A percentile compares a stretch with the other conserved stretches of the same genome.
Conservation (phyloP, 2,329 filamentous ascomycete species). For the Ustulina deusta region DNA sequence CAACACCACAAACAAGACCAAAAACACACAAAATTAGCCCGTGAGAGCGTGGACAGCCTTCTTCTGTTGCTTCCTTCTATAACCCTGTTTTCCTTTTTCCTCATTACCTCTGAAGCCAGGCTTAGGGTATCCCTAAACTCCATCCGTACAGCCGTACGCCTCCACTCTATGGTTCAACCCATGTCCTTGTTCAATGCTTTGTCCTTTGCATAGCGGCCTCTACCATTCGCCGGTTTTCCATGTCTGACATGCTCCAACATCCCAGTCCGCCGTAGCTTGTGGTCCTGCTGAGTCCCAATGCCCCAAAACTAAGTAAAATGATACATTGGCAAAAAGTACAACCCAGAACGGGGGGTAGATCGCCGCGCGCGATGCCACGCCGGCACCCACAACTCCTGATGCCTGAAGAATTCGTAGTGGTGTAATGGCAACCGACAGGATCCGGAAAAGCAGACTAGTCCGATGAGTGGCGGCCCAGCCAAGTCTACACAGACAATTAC, state of each 20-base stretch:
- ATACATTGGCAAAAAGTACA: constrained; percentile 37
- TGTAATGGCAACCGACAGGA: constrained; percentile 34
- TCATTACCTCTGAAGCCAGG: constrained; percentile 38
- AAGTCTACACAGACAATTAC: constrained; percentile 43
- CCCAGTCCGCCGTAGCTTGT: constrained; percentile 33
- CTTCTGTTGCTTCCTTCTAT: constrained; percentile 46
- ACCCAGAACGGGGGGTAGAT: constrained; percentile 31
- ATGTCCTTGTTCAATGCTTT: constrained; percentile 43
- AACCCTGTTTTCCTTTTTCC: constrained; percentile 40
- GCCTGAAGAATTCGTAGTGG: constrained; percentile 35
- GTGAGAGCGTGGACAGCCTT: constrained; percentile 43
- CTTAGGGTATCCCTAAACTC: constrained; percentile 49
- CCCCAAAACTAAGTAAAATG: constrained; percentile 29
- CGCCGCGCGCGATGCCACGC: constrained; percentile 33
- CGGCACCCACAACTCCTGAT: constrained; percentile 39
- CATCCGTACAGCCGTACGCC: constrained; percentile 49
- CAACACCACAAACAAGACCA: constrained; percentile 18
- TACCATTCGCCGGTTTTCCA: constrained; percentile 39
- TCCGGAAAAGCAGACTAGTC: constrained; percentile 37
- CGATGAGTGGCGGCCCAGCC: constrained; percentile 40
- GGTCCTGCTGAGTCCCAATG: constrained; percentile 32
- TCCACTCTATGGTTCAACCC: constrained; percentile 44
- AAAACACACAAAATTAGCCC: constrained; percentile 37
- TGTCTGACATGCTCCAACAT: constrained; percentile 38
- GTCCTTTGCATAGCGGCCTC: constrained; percentile 38